Conservation (phyloP, 129 eudicot genomes). For the Flaveria linearis region DNA sequence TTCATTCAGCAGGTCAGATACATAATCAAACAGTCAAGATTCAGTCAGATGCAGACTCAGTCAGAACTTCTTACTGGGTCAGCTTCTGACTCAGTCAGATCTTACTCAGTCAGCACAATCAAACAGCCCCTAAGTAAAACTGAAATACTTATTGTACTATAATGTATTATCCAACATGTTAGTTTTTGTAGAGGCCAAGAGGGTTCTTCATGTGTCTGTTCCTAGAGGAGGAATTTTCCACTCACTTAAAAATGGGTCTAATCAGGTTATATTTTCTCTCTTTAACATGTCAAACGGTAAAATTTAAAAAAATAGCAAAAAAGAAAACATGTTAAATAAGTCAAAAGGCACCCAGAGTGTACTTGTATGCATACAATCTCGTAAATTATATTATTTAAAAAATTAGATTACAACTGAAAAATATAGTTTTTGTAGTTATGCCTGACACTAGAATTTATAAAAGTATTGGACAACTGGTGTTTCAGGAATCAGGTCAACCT, state of each 20-base stretch:
- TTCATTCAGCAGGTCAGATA: no score
- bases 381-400: not conserved
- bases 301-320: not conserved
- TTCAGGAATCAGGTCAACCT: not conserved
- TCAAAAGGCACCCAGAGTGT: not conserved
- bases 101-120: no score
- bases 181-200: not conserved
- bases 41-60: no score
- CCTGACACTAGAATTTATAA: not conserved
- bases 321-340: not conserved
- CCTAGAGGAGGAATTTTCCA: not conserved
- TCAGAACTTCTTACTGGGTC: no score
- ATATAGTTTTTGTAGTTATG: not conserved
- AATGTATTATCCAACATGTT: slow-evolving; percentile 5
- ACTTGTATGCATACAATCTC: not conserved
- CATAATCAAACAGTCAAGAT: no score
- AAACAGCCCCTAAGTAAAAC: no score
- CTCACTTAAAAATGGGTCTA: no score
- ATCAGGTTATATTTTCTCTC: not conserved
- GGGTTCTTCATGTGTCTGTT: not conserved
- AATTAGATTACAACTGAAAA: not conserved
- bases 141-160: not conserved
- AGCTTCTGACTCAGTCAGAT: no score
- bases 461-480: not conserved
- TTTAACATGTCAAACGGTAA: no score